Evolutionary conservation across 345 rosid species (phyloP).

Genomic region (Gossypium bickii): DNA sequence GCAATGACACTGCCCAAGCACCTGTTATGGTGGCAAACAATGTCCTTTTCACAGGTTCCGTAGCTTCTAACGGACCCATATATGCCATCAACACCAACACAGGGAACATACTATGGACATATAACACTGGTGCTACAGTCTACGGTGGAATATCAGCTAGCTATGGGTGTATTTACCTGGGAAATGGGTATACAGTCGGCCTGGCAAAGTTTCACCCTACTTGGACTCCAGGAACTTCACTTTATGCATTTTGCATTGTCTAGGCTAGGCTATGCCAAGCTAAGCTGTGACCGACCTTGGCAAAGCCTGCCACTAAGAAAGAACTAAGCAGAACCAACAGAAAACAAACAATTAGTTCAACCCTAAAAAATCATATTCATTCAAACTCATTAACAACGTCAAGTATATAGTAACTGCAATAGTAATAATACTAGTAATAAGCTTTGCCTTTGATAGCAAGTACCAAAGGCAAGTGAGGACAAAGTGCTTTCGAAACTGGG

Average conservation of each 20-base stretch:
- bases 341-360: background rate
- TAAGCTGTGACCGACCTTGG: background rate
- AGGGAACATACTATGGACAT: constrained; percentile 36
- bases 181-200: constrained; percentile 32
- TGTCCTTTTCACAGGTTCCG: background rate
- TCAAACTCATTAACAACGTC: background rate
- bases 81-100: constrained; percentile 36
- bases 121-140: constrained; percentile 38
- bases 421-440: background rate
- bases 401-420: background rate
- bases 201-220: constrained; percentile 31
- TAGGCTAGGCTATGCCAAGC: background rate
- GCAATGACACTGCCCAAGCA: constrained; percentile 30
- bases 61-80: constrained; percentile 38
- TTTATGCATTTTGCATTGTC: constrained; percentile 30
- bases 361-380: background rate
- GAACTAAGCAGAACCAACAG: background rate
- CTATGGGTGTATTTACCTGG: constrained; percentile 43
- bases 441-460: background rate
- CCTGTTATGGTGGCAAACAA: constrained; percentile 33
- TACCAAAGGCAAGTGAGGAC: background rate
- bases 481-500: too few species aligned
- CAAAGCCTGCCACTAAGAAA: background rate
- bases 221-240: constrained; percentile 43
- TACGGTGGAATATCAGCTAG: constrained; percentile 36